Evolutionary conservation across 148 eudicot species (phyloP).

Genomic region (Vaccinium corymbosum): DNA sequence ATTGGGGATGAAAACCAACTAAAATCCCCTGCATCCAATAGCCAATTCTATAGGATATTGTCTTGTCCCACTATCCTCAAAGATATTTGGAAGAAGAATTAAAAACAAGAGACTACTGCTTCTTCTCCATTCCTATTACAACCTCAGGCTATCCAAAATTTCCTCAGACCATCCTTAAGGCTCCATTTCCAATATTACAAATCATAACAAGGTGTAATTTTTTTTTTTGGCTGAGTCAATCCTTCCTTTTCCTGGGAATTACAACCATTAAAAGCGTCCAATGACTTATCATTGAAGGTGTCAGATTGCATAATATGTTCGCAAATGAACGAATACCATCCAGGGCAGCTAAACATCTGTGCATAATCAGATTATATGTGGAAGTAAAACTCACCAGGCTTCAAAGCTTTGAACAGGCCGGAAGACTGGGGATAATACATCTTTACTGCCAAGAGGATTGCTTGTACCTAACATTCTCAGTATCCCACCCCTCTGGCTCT

Average conservation of each 20-base stretch:
- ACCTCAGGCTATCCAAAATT: neutral
- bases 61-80: neutral
- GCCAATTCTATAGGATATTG: neutral
- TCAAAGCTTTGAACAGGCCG: conserved; percentile 12
- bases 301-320: neutral
- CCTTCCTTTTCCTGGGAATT: neutral
- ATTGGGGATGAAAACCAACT: neutral
- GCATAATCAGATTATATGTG: neutral
- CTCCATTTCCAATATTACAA: neutral
- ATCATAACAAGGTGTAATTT: neutral
- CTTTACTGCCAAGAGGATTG: conserved; percentile 71
- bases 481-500: conserved; percentile 75
- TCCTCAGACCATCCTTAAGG: neutral
- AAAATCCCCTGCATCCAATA: neutral
- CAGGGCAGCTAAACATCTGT: neutral
- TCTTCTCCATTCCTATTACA: neutral
- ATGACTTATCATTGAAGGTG: neutral
- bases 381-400: conserved; percentile 24
- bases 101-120: neutral
- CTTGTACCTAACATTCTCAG: conserved; percentile 56
- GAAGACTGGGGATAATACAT: conserved; percentile 6
- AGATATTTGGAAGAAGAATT: neutral
- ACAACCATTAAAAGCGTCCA: neutral
- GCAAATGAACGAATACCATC: neutral
- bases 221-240: neutral